phyloP scores from a whole-genome alignment of 202 grass and related monocot species.

The Panicum hallii region DNA sequence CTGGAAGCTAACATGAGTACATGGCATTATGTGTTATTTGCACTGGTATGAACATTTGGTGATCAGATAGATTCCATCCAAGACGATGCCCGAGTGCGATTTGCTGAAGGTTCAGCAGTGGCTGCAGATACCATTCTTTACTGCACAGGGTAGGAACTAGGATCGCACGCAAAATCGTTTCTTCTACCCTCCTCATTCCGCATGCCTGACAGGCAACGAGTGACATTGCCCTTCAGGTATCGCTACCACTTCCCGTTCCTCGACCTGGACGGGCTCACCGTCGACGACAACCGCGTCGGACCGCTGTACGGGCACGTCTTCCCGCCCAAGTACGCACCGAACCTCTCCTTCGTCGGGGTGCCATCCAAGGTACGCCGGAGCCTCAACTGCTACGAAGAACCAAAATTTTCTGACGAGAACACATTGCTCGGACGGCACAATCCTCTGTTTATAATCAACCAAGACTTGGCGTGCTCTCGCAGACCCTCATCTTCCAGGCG shows the following conservation, averaged over 20 bases:
- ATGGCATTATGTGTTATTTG: not conserved
- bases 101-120: conserved; percentile 46
- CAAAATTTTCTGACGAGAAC: not conserved
- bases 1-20: not conserved
- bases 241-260: conserved; percentile 67
- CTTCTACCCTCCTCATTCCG: not conserved
- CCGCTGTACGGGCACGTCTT: conserved; percentile 72
- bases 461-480: not conserved
- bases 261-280: conserved; percentile 45
- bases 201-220: not conserved
- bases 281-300: conserved; percentile 59
- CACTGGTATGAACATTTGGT: not conserved
- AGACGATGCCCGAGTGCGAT: conserved; percentile 47
- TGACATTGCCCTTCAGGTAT: conserved; percentile 37
- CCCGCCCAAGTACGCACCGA: conserved; percentile 50
- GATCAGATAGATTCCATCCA: conserved; percentile 48
- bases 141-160: conserved; percentile 57
- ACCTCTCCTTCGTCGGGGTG: conserved; percentile 60
- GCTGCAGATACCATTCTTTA: conserved; percentile 56
- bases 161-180: not conserved
- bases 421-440: not conserved
- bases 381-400: not conserved
- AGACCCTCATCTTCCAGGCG: conserved; percentile 46
- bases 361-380: conserved; percentile 39
- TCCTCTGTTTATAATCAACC: not conserved